Evolutionary conservation across 2,329 filamentous ascomycete species (phyloP).

Genomic region (Sclerotinia borealis): DNA sequence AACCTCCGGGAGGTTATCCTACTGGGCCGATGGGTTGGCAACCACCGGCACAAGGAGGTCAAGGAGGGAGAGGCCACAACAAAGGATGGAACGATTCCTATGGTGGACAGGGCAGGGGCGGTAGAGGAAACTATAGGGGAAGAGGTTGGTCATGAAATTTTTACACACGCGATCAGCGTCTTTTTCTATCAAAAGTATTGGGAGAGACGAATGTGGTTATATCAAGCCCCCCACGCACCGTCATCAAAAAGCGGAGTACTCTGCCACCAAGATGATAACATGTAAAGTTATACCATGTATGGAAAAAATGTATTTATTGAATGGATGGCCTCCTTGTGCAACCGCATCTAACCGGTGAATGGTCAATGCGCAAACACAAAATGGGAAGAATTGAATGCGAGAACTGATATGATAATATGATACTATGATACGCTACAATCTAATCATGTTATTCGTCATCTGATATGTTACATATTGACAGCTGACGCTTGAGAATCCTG

Average conservation of each 20-base stretch:
- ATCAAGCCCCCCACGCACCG: slow-evolving; percentile 8
- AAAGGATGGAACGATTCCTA: slow-evolving; percentile 25
- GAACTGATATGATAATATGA: slow-evolving; percentile 8
- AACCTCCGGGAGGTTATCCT: slow-evolving; percentile 17
- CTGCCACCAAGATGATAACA: slow-evolving; percentile 13
- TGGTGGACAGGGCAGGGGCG: slow-evolving; percentile 19
- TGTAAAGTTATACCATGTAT: slow-evolving; percentile 5
- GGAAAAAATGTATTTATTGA: background rate
- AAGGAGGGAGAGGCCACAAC: slow-evolving; percentile 23
- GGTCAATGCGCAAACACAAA: background rate
- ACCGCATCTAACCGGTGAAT: slow-evolving; percentile 10
- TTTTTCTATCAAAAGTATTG: background rate
- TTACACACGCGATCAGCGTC: background rate
- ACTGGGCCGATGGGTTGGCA: slow-evolving; percentile 27
- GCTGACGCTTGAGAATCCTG: background rate
- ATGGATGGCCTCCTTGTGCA: background rate
- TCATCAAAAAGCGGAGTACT: slow-evolving; percentile 12
- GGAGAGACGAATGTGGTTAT: background rate
- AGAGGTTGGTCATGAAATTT: slow-evolving; percentile 21
- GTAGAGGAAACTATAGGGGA: slow-evolving; percentile 27
- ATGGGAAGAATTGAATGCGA: slow-evolving; percentile 3
- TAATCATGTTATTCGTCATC: background rate
- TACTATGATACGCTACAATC: too few relatives aligned
- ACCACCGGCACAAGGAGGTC: slow-evolving; percentile 10
- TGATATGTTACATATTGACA: slow-evolving; percentile 1